These are phyloP conservation scores for Ophiostoma montium DNA, from an alignment of 2,329 filamentous ascomycete genomes.

Conservation along the genomic window DNA sequence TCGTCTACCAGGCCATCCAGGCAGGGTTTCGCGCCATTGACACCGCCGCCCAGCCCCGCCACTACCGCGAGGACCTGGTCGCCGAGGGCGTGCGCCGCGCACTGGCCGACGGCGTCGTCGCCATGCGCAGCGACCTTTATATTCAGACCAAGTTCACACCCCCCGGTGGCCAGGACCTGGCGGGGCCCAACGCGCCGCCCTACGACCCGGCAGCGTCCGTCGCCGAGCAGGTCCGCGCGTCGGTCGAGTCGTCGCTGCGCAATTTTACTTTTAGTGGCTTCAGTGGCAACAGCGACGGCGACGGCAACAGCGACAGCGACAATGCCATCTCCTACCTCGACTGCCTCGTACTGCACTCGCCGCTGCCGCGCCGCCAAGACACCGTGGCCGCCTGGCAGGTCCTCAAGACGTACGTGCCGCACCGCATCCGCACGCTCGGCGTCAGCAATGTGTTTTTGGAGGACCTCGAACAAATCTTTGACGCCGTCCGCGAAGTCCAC, in stretches of 20 bases:
- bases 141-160: slow-evolving; percentile 78
- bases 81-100: slow-evolving; percentile 51
- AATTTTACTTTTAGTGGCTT: slow-evolving; percentile 36
- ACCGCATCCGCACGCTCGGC: slow-evolving; percentile 50
- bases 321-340: too few relatives aligned
- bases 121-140: slow-evolving; percentile 40
- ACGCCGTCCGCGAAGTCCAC: slow-evolving; percentile 10
- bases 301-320: too few relatives aligned
- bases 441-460: slow-evolving; percentile 59
- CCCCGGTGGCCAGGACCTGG: slow-evolving; percentile 43
- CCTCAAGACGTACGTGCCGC: slow-evolving; percentile 52
- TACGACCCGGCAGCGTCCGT: slow-evolving; percentile 46
- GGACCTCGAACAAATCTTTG: slow-evolving; percentile 38
- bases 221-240: slow-evolving; percentile 50
- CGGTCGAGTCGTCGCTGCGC: slow-evolving; percentile 49
- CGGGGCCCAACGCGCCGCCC: slow-evolving; percentile 34
- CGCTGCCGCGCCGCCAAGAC: slow-evolving; percentile 27
- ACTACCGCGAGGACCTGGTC: slow-evolving; percentile 62
- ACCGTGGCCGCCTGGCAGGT: slow-evolving; percentile 52
- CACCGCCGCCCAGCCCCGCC: slow-evolving; percentile 63
- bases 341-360: slow-evolving; percentile 61
- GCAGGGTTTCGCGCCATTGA: slow-evolving; percentile 61
- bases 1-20: slow-evolving; percentile 55
- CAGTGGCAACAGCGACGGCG: too few relatives aligned
- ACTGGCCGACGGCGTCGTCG: slow-evolving; percentile 43